phyloP scores from a whole-genome alignment of 2,329 filamentous ascomycete genomes.

The Triangularia setosa region DNA sequence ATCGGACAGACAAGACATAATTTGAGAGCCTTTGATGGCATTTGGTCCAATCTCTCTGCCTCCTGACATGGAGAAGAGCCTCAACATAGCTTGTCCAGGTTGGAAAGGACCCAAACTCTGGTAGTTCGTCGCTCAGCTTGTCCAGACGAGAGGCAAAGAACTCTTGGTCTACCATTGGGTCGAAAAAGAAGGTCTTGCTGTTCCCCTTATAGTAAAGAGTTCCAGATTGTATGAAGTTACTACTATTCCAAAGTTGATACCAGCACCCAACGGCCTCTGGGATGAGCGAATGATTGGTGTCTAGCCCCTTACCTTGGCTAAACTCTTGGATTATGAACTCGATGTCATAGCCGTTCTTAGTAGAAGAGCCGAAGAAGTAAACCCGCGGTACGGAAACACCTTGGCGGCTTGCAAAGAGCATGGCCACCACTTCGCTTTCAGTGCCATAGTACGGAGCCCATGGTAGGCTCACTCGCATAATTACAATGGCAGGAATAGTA shows the following conservation, averaged over 20 bases:
- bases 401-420: neutral
- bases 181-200: neutral
- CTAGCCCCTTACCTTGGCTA: neutral
- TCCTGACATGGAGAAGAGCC: neutral
- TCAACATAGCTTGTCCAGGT: neutral
- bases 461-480: neutral
- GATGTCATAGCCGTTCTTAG: neutral
- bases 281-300: neutral
- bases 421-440: neutral
- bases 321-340: conserved; percentile 1
- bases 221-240: neutral
- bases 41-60: neutral
- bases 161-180: neutral
- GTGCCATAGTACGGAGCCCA: conserved; percentile 6
- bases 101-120: neutral
- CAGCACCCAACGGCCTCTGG: neutral
- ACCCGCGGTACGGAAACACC: neutral
- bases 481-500: neutral
- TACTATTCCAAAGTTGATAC: neutral
- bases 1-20: neutral
- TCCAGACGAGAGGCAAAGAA: neutral
- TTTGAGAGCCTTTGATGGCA: neutral
- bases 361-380: conserved; percentile 1
- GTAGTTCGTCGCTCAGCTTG: neutral
- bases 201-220: neutral